Conservation (phyloP, 2,329 filamentous ascomycete genomes). For the Capronia epimyces region DNA sequence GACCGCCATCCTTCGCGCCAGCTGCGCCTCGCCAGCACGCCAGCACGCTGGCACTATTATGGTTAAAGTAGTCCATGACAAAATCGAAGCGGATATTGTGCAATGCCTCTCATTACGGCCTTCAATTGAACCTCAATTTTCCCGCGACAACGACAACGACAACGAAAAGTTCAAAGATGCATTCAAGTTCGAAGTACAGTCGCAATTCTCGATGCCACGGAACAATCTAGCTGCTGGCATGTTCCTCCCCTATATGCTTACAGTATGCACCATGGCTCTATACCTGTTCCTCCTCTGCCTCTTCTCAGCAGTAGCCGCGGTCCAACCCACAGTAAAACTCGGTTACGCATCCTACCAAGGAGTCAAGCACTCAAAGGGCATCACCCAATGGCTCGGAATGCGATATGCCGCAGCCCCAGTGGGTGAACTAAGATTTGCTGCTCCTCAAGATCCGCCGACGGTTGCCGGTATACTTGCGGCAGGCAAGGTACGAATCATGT, state of each 20-base stretch:
- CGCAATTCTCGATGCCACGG: background rate
- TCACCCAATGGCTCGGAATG: slow-evolving; percentile 69
- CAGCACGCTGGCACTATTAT: background rate
- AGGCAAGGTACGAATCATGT: slow-evolving; percentile 41
- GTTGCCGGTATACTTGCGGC: slow-evolving; percentile 49
- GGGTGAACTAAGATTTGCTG: slow-evolving; percentile 60
- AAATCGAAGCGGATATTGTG: background rate
- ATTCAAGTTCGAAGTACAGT: background rate
- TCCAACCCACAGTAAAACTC: slow-evolving; percentile 51
- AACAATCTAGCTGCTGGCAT: background rate
- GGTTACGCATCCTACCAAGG: slow-evolving; percentile 64
- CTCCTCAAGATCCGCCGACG: slow-evolving; percentile 57
- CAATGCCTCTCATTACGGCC: background rate
- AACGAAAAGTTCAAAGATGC: background rate
- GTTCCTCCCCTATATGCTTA: background rate
- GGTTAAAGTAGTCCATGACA: background rate
- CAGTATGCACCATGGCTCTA: background rate
- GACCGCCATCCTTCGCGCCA: too few species aligned
- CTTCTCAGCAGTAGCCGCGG: slow-evolving; percentile 24
- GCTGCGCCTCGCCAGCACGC: too few species aligned
- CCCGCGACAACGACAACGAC: background rate
- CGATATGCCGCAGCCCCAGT: slow-evolving; percentile 67
- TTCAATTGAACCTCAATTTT: background rate
- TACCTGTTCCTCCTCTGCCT: slow-evolving; percentile 5
- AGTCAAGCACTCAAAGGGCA: slow-evolving; percentile 47